Conservation (phyloP, 2,329 filamentous ascomycete genomes). For the Pseudohalonectria lignicola region DNA sequence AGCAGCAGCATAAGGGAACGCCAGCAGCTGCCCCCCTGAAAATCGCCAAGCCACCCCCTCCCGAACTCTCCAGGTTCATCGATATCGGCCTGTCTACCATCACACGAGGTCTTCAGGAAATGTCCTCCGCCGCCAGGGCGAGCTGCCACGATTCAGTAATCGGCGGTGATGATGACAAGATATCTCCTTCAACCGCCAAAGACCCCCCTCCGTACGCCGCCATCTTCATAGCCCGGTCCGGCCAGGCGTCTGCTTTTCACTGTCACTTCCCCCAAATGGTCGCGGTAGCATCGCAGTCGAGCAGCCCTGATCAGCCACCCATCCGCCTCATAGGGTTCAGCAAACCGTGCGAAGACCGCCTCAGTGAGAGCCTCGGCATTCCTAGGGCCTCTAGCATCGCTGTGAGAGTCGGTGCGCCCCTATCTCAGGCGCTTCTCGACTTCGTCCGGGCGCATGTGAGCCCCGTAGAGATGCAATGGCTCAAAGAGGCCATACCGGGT, state of each 20-base stretch:
- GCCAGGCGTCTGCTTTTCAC: conserved; percentile 46
- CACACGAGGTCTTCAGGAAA: conserved; percentile 43
- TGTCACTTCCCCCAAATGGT: conserved; percentile 44
- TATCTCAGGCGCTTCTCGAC: conserved; percentile 43
- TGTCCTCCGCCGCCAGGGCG: neutral
- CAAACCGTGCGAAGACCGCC: conserved; percentile 42
- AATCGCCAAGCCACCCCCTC: conserved; percentile 24
- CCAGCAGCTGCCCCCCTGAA: too few relatives aligned
- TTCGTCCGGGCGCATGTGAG: conserved; percentile 42
- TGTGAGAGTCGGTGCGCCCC: conserved; percentile 43
- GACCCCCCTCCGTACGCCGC: conserved; percentile 27
- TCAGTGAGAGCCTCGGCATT: conserved; percentile 47
- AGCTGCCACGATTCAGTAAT: neutral
- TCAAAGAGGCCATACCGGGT: conserved; percentile 29
- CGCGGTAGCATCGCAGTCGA: conserved; percentile 29
- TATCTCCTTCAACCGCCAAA: neutral
- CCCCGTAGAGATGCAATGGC: conserved; percentile 43
- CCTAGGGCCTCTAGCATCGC: conserved; percentile 56
- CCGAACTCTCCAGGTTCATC: conserved; percentile 44
- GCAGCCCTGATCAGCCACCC: conserved; percentile 22
- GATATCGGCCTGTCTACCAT: conserved; percentile 56
- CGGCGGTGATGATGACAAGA: neutral
- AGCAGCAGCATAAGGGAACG: too few relatives aligned
- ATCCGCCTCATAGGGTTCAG: conserved; percentile 54
- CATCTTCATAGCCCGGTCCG: conserved; percentile 47